phyloP scores from a whole-genome alignment of 2,329 filamentous ascomycete species.

The Chaetomium globosum region DNA sequence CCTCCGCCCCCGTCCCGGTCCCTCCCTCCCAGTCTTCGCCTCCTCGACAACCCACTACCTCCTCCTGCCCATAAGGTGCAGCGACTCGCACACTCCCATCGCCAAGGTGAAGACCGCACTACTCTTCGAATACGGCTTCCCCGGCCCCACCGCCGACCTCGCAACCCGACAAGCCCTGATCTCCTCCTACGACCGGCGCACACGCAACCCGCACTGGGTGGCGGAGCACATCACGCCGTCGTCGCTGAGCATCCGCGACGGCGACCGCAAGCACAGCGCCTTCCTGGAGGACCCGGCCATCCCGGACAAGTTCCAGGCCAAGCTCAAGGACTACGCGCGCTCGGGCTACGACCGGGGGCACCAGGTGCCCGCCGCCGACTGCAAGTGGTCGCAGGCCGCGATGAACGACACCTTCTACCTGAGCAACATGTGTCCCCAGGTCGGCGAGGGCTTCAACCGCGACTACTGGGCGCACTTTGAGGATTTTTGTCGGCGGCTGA shows the following conservation, averaged over 20 bases:
- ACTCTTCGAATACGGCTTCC: constrained; percentile 89
- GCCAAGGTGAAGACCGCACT: too few relatives aligned
- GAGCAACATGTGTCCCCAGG: constrained; percentile 97
- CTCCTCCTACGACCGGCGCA: constrained; percentile 87
- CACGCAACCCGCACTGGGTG: constrained; percentile 91
- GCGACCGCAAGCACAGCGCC: constrained; percentile 78
- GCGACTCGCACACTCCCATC: constrained; percentile 34
- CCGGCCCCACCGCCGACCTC: constrained; percentile 83
- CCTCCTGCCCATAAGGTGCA: background rate
- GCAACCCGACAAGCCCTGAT: constrained; percentile 75
- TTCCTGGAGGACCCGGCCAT: constrained; percentile 82
- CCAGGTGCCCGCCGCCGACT: constrained; percentile 94
- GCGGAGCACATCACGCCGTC: constrained; percentile 93
- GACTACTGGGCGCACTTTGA: constrained; percentile 99
- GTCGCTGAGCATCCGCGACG: constrained; percentile 73
- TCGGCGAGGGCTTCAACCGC: constrained; percentile 96
- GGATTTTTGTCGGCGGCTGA: constrained; percentile 89
- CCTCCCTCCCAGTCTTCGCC: constrained; percentile 62
- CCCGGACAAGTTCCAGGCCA: constrained; percentile 84
- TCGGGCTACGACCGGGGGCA: constrained; percentile 95
- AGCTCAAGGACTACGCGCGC: constrained; percentile 90
- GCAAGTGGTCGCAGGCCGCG: constrained; percentile 89
- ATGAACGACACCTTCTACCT: constrained; percentile 96
- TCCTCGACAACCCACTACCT: constrained; percentile 34
- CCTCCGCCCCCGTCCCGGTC: constrained; percentile 44